Base-by-base conservation (phyloP, 257 asterid genomes). In the Nicotiana otophora region DNA sequence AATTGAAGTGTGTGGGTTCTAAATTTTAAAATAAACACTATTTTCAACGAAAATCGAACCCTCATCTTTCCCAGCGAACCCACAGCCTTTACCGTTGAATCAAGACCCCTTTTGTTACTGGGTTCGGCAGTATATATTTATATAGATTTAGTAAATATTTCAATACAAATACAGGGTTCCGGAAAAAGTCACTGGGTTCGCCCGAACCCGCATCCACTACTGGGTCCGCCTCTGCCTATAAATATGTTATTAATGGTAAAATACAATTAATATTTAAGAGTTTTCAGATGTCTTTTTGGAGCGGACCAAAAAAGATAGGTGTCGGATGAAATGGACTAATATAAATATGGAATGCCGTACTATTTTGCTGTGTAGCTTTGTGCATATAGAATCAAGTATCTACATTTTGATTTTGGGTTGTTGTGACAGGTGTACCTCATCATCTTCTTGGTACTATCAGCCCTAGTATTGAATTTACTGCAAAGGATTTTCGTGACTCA, bases 361-460 rank as follows among this genome's bases (percentile, higher is more conserved):
- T 28, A 8, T 51, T 15, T 15, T 51, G 53, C 4, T 51, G 46
- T 23, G 28, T 51, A 15, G 2, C 10, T 75, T 74, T 51, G 46
- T 15, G 46, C 57, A 53, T 53, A 12, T 53, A 2, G 57, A 5
- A 53, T 53, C 15, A 53, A 75, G 42, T 15, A 28, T 26, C 42
- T 75, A 20, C 15, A 60, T 54, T 78, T n/a, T 17, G 74, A 1
- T 72, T 83, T 64, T 82, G 79, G 68, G 19, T 77, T 42, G 66
- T 67, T 85, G 72, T 70, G 69, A 66, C 86, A 96, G 99, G 98
- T 58, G 92, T 94, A 83, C 94, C 92, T 1, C 99, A 94, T 89
- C 97, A 96, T 87, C 86, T 96, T 78, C 85, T 96, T 88, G 99
- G 99, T 48, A 94, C 92, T 12, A 69, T 92, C 70, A 88, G 90